These are phyloP conservation scores for Gossypium schwendimanii DNA, from an alignment of 441 rosid species.

Conservation along the genomic window DNA sequence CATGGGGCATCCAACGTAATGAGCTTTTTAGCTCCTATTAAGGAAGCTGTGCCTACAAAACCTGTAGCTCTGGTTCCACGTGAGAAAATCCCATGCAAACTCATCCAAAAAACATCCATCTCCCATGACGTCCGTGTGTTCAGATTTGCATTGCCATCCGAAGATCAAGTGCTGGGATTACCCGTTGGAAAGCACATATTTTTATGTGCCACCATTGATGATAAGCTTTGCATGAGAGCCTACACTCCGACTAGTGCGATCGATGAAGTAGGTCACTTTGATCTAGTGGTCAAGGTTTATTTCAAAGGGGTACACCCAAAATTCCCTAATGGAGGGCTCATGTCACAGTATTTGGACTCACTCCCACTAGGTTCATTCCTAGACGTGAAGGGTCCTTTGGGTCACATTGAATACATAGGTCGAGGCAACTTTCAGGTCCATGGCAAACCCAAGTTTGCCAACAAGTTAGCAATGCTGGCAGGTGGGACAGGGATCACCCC, in stretches of 20 bases:
- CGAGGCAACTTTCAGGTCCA: slow-evolving; percentile 57
- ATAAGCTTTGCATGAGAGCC: slow-evolving; percentile 72
- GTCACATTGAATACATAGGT: slow-evolving; percentile 68
- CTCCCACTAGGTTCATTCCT: slow-evolving; percentile 42
- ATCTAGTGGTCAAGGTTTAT: slow-evolving; percentile 69
- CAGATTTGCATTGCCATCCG: slow-evolving; percentile 56
- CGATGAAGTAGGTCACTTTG: slow-evolving; percentile 62
- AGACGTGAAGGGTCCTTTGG: slow-evolving; percentile 84
- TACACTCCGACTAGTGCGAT: slow-evolving; percentile 69
- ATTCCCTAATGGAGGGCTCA: slow-evolving; percentile 70
- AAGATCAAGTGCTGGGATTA: slow-evolving; percentile 62
- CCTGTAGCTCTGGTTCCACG: slow-evolving; percentile 62
- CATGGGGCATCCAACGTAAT: slow-evolving; percentile 43
- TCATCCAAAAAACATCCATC: slow-evolving; percentile 49
- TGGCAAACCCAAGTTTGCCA: slow-evolving; percentile 65
- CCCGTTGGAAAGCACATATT: slow-evolving; percentile 83
- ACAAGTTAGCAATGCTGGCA: slow-evolving; percentile 77
- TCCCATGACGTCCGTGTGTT: slow-evolving; percentile 68
- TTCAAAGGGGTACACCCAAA: slow-evolving; percentile 69
- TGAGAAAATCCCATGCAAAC: slow-evolving; percentile 64
- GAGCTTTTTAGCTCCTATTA: neutral
- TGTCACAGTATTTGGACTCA: slow-evolving; percentile 73
- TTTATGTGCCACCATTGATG: slow-evolving; percentile 54
- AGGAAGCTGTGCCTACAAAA: slow-evolving; percentile 24
- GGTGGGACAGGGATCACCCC: slow-evolving; percentile 94